phyloP scores from a whole-genome alignment of 2,329 filamentous ascomycete genomes.

The Tolypocladium pustulatum region DNA sequence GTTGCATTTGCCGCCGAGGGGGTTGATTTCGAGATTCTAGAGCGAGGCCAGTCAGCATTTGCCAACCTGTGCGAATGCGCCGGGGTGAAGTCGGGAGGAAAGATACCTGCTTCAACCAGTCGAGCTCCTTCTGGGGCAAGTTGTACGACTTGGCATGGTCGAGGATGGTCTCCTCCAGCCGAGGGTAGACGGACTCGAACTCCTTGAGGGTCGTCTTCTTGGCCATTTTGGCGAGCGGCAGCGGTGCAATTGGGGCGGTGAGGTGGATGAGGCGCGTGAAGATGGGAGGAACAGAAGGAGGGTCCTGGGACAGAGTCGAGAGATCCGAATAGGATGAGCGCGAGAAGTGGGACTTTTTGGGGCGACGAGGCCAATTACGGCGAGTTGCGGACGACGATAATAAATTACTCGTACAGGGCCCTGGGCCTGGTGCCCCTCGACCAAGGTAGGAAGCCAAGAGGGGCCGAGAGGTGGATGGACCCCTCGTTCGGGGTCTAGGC shows the following conservation, averaged over 20 bases:
- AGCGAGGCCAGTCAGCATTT: not conserved
- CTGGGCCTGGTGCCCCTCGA: not conserved
- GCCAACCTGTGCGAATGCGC: conserved; percentile 30
- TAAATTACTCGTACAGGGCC: not conserved
- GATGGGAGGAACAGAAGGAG: not conserved
- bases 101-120: conserved; percentile 74
- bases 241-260: not conserved
- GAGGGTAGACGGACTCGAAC: conserved; percentile 85
- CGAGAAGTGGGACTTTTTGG: not conserved
- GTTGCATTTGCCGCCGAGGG: conserved; percentile 94
- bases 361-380: not conserved
- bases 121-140: conserved; percentile 65
- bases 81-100: not conserved
- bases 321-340: not conserved
- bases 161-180: conserved; percentile 72
- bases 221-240: conserved; percentile 35
- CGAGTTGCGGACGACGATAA: not conserved
- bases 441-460: not conserved
- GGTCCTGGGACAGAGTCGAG: not conserved
- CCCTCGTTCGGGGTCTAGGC: not conserved
- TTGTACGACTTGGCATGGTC: conserved; percentile 73
- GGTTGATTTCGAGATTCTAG: conserved; percentile 75
- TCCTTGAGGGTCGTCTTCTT: conserved; percentile 70
- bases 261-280: not conserved
- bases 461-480: not conserved